Percentiles rank a stretch among this genome's conserved stretches.
These are phyloP conservation scores for Melampsora larici-populina DNA, from an alignment of 1,284 basidiomycete species.

Conservation along the genomic window DNA sequence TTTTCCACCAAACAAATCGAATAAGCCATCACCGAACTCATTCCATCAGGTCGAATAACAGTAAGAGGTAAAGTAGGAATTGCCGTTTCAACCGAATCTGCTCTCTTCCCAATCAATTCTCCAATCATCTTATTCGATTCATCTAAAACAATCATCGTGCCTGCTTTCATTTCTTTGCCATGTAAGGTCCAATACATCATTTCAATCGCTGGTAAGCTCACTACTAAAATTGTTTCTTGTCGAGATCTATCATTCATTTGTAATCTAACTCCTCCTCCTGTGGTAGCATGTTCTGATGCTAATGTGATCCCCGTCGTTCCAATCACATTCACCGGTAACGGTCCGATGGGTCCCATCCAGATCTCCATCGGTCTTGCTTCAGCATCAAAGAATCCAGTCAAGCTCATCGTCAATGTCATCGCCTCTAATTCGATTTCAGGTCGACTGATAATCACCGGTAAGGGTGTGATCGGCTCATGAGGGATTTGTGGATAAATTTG, in stretches of 20 bases:
- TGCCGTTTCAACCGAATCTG: not conserved
- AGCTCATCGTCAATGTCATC: slow-evolving; percentile 20
- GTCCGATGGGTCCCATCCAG: slow-evolving; percentile 41
- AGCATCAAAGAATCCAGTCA: slow-evolving; percentile 32
- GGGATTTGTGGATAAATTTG: slow-evolving; percentile 39
- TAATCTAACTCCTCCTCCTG: not conserved
- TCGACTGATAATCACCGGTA: slow-evolving; percentile 19
- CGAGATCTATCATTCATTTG: slow-evolving; percentile 15
- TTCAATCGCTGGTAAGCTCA: slow-evolving; percentile 33
- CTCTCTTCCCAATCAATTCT: slow-evolving; percentile 22
- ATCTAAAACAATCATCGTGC: slow-evolving; percentile 30
- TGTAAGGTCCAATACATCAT: slow-evolving; percentile 42
- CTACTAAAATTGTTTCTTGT: slow-evolving; percentile 27
- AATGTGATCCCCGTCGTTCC: slow-evolving; percentile 26
- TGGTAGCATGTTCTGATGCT: slow-evolving; percentile 8
- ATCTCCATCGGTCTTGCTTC: slow-evolving; percentile 27
- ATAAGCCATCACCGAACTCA: slow-evolving; percentile 34
- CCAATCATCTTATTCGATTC: slow-evolving; percentile 34
- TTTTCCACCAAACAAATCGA: slow-evolving; percentile 36
- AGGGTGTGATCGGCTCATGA: slow-evolving; percentile 25
- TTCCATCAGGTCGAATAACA: slow-evolving; percentile 35
- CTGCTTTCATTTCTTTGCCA: slow-evolving; percentile 22
- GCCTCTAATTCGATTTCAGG: slow-evolving; percentile 26
- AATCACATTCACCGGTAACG: slow-evolving; percentile 19
- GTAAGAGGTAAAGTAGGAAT: slow-evolving; percentile 41